Evolutionary conservation across 2,329 filamentous ascomycete species (phyloP).

Genomic region (Zymoseptoria brevis): DNA sequence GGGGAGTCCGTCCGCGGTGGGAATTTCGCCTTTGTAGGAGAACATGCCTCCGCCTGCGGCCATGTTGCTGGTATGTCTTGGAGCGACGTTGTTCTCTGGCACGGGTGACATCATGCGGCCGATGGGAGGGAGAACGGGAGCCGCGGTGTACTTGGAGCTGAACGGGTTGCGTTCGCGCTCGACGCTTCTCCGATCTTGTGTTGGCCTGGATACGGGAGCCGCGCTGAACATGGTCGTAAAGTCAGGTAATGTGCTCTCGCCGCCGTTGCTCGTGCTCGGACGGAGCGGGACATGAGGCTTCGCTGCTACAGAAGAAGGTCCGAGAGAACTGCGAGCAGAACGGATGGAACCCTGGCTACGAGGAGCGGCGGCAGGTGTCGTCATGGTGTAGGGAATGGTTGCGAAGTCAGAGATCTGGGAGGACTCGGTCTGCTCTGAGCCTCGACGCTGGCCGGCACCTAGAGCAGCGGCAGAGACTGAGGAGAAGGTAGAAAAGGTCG

Average conservation of each 20-base stretch:
- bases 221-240: not conserved
- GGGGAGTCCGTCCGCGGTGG: conserved; percentile 8
- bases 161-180: not conserved
- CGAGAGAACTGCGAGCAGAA: not conserved
- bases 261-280: not conserved
- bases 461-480: not conserved
- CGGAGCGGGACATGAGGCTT: not conserved
- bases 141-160: not conserved
- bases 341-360: not conserved
- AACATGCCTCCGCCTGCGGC: conserved; percentile 13
- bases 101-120: conserved; percentile 20
- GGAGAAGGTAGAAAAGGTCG: not conserved
- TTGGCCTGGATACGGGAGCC: not conserved
- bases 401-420: not conserved
- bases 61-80: conserved; percentile 5
- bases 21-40: conserved; percentile 24
- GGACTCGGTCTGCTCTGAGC: not conserved
- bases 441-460: not conserved
- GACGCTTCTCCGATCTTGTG: not conserved
- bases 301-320: not conserved
- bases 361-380: not conserved
- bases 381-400: not conserved
- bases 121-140: not conserved
- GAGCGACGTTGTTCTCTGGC: conserved; percentile 18
- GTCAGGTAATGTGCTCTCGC: not conserved